Conservation (phyloP, 176 grass and related monocot genomes). For the Cenchrus americanus region DNA sequence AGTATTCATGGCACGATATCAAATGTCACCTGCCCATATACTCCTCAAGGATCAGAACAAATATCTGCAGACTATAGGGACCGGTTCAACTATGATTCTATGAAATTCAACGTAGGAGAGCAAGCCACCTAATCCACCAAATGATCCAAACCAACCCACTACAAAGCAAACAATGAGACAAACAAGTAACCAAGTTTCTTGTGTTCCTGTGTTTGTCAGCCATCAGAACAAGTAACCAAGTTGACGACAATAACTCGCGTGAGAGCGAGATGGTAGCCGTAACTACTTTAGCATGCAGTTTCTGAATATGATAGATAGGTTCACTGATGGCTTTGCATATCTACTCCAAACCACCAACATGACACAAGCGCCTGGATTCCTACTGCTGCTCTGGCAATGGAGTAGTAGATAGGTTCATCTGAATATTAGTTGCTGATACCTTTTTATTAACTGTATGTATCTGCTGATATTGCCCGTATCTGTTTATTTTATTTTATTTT, state of each 20-base stretch:
- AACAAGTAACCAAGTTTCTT: background rate
- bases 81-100: background rate
- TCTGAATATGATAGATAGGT: background rate
- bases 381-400: too few relatives aligned
- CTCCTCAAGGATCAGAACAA: background rate
- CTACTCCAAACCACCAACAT: background rate
- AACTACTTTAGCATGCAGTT: background rate
- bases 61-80: background rate
- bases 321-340: background rate
- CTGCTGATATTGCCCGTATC: background rate
- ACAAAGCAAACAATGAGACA: background rate
- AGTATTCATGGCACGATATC: too few relatives aligned
- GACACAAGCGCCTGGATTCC: too few relatives aligned
- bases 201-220: background rate
- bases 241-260: background rate
- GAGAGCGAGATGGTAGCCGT: background rate
- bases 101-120: background rate
- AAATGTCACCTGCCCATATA: background rate
- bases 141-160: background rate
- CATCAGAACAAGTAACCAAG: background rate
- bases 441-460: background rate
- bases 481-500: background rate
- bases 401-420: too few relatives aligned
- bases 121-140: slow-evolving; percentile 27
- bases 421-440: background rate